Evolutionary conservation across 108 stramenopile genomes (phyloP).

Genomic region (Conticribra guillardii): DNA sequence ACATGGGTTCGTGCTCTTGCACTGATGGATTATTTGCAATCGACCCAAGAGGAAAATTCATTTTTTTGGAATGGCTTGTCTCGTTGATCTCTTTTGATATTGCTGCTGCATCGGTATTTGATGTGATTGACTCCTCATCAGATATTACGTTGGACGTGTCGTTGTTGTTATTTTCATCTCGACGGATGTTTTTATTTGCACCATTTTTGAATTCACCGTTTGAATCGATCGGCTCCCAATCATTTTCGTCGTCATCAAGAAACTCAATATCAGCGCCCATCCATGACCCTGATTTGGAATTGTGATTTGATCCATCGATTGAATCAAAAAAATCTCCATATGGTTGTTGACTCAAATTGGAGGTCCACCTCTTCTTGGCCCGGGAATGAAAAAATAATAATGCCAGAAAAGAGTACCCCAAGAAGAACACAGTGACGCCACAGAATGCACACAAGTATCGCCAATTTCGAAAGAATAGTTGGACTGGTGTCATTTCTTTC

Average conservation of each 20-base stretch:
- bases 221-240: conserved; percentile 37
- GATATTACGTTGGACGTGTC: conserved; percentile 31
- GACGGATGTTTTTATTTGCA: no score
- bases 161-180: not conserved
- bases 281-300: conserved; percentile 15
- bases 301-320: conserved; percentile 12
- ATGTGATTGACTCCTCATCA: conserved; percentile 37
- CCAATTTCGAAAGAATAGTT: conserved; percentile 67
- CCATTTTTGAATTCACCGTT: not conserved
- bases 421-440: conserved; percentile 57
- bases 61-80: not conserved
- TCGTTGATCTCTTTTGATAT: conserved; percentile 6
- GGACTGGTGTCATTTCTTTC: conserved; percentile 67
- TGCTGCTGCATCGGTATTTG: not conserved
- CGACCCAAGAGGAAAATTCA: conserved; percentile 7
- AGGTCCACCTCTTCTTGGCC: conserved; percentile 3
- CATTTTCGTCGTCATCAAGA: conserved; percentile 37
- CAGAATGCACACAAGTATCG: conserved; percentile 64
- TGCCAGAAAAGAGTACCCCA: conserved; percentile 20
- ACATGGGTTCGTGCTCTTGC: conserved; percentile 3
- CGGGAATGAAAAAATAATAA: conserved; percentile 24
- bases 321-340: conserved; percentile 32
- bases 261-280: conserved; percentile 39
- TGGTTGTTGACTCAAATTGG: conserved; percentile 16
- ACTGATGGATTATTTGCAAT: conserved; percentile 1